Conservation (phyloP, 768 basidiomycete genomes). For the Tricholoma furcatifolium region DNA sequence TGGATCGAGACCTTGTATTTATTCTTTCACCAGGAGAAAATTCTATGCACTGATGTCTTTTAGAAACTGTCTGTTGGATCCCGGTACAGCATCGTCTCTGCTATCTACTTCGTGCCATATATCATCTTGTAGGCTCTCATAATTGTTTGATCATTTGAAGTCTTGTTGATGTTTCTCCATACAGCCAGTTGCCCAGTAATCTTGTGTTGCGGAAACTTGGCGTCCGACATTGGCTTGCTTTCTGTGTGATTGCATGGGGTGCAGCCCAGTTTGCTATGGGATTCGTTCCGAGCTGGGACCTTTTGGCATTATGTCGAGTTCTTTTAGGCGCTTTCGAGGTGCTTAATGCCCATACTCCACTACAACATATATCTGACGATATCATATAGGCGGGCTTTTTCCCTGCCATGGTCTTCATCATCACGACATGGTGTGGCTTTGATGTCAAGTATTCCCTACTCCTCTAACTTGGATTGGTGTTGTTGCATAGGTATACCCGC, state of each 20-base stretch:
- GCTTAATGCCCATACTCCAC: neutral
- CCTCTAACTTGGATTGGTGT: neutral
- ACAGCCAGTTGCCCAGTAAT: constrained; percentile 45
- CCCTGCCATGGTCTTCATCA: constrained; percentile 47
- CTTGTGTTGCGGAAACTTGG: constrained; percentile 41
- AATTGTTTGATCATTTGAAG: neutral
- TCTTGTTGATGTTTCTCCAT: neutral
- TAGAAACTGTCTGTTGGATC: constrained; percentile 37
- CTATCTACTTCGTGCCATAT: constrained; percentile 47
- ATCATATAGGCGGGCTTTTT: constrained; percentile 45
- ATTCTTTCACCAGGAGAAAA: neutral
- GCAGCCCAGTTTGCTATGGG: constrained; percentile 44
- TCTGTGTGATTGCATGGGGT: constrained; percentile 45
- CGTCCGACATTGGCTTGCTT: constrained; percentile 38
- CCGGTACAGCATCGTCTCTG: constrained; percentile 46
- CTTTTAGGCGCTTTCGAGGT: constrained; percentile 46
- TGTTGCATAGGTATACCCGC: constrained; percentile 42
- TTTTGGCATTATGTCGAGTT: constrained; percentile 37
- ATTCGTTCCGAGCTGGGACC: constrained; percentile 41
- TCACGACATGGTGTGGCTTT: constrained; percentile 43
- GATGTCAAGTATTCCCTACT: neutral
- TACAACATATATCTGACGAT: no score
- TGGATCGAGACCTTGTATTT: constrained; percentile 33
- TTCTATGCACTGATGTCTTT: neutral
- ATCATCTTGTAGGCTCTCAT: constrained; percentile 38